Base-by-base conservation (phyloP, 2,329 filamentous ascomycete species). In the Scopulariopsis brevicaulis region DNA sequence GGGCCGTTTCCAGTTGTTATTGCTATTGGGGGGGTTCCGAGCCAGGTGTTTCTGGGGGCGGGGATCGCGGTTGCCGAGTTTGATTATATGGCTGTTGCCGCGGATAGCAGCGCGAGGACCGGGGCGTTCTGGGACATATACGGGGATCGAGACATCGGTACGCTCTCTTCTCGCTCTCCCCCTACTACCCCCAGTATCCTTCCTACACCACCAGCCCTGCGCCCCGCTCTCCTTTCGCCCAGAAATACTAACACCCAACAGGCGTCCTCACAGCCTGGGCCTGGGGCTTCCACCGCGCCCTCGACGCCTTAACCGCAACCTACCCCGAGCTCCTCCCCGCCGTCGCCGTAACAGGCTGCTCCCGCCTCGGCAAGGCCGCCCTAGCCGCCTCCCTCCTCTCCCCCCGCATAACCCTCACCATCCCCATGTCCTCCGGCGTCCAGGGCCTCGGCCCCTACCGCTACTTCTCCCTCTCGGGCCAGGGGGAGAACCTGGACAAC, bases 341-440 rank as follows among this genome's bases (percentile, higher is more conserved):
- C 0, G 70, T 74, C 15, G 77, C 76, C 58, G 77, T 81, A 15
- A 81, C 78, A 18, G 78, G 78, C 5, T 81, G 78, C 67, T 81
- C 77, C 40, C 75, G 78, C 1, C 75, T 80, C 24, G 79, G 77
- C 56, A 81, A 81, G 62, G 78, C 75, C 15, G 77, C 78, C 5
- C 70, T 81, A 0, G 75, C 79, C 6, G 77, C 78, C 1, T 77
- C 77, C 0, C 73, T 79, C 1, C 71, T 81, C 48, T 78, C 81
- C 64, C 64, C 65, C 52, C 77, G 78, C 56, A 76, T 81, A 64
- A 76, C 78, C 28, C 70, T 81, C n/a, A 79, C 77, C 50, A 74
- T 81, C 66, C 77, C 78, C 14, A 79, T 81, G 70, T 78, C 78
- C 62, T 77, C 76, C 40, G 78, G 79, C n/a, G 74, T 79, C 22